Conservation (phyloP, 306 rosid genomes). For the Oxytropis ochrocephala region DNA sequence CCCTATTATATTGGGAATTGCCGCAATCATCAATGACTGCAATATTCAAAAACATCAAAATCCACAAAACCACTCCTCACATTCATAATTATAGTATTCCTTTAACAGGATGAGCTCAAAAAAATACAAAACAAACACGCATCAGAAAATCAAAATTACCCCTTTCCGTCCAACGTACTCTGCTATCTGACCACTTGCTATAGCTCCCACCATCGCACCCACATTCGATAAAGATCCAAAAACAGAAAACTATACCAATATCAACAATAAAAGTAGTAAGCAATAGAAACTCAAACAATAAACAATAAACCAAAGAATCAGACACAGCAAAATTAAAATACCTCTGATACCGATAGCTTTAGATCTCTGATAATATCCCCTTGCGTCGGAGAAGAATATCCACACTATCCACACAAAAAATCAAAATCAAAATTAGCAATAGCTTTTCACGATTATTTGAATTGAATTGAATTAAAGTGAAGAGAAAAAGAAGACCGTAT, state of each 20-base stretch:
- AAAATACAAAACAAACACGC: background rate
- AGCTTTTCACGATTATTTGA: background rate
- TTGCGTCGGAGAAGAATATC: slow-evolving; percentile 87
- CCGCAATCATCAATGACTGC: slow-evolving; percentile 73
- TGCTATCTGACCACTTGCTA: slow-evolving; percentile 83
- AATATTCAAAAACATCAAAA: slow-evolving; percentile 26
- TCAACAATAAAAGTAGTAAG: background rate
- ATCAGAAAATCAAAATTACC: slow-evolving; percentile 29
- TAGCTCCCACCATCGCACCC: slow-evolving; percentile 90
- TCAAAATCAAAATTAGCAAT: background rate
- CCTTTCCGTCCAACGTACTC: slow-evolving; percentile 82
- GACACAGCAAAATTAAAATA: background rate
- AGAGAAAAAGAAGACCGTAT: slow-evolving; percentile 34
- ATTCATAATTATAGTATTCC: background rate
- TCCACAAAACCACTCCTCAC: background rate
- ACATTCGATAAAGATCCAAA: slow-evolving; percentile 84
- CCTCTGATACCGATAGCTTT: slow-evolving; percentile 67
- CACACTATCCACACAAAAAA: slow-evolving; percentile 33
- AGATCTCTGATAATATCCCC: slow-evolving; percentile 51
- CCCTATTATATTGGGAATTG: slow-evolving; percentile 65
- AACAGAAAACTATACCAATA: slow-evolving; percentile 48
- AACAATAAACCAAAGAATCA: background rate
- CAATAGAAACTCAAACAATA: background rate
- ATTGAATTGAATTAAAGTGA: background rate
- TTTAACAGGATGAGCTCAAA: background rate